Evolutionary conservation across 2,329 filamentous ascomycete species (phyloP).

Genomic region (Colletotrichum sublineola): DNA sequence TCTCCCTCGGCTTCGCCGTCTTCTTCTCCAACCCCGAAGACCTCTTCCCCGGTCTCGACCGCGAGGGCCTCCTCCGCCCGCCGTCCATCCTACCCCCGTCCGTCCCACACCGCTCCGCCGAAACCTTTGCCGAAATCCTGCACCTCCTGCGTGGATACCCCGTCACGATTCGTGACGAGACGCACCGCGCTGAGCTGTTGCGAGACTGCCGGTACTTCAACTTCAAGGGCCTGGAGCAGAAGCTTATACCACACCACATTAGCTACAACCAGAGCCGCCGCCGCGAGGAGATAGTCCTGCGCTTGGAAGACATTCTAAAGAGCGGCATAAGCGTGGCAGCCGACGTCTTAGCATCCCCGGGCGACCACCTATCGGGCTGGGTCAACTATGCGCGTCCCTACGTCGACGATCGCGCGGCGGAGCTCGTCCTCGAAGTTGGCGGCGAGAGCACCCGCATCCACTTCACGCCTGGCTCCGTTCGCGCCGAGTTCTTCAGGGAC

Average conservation of each 20-base stretch:
- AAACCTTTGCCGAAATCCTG: slow-evolving; percentile 85
- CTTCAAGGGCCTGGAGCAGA: slow-evolving; percentile 91
- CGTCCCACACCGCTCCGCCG: slow-evolving; percentile 84
- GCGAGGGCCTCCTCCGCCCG: slow-evolving; percentile 83
- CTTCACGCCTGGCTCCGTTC: slow-evolving; percentile 53
- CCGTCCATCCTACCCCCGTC: slow-evolving; percentile 87
- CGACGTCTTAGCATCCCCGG: slow-evolving; percentile 55
- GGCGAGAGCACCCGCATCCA: slow-evolving; percentile 73
- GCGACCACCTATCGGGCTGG: slow-evolving; percentile 60
- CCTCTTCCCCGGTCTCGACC: slow-evolving; percentile 87
- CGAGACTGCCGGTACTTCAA: slow-evolving; percentile 94
- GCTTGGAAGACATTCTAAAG: slow-evolving; percentile 89
- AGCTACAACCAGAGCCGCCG: slow-evolving; percentile 79
- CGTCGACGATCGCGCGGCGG: slow-evolving; percentile 79
- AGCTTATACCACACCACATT: slow-evolving; percentile 82
- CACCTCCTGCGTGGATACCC: slow-evolving; percentile 88
- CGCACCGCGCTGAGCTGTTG: slow-evolving; percentile 82
- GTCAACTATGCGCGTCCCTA: slow-evolving; percentile 88
- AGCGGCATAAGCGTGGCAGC: slow-evolving; percentile 79
- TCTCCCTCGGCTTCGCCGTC: slow-evolving; percentile 88
- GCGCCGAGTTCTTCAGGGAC: slow-evolving; percentile 81
- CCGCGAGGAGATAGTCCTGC: slow-evolving; percentile 81
- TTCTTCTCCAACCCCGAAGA: slow-evolving; percentile 87
- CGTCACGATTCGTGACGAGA: slow-evolving; percentile 79
- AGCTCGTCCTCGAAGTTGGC: slow-evolving; percentile 85